A percentile compares a stretch with the other conserved stretches of the same genome.
phyloP scores from a whole-genome alignment of 495 filamentous ascomycete species.

The Aspergillus homomorphus region DNA sequence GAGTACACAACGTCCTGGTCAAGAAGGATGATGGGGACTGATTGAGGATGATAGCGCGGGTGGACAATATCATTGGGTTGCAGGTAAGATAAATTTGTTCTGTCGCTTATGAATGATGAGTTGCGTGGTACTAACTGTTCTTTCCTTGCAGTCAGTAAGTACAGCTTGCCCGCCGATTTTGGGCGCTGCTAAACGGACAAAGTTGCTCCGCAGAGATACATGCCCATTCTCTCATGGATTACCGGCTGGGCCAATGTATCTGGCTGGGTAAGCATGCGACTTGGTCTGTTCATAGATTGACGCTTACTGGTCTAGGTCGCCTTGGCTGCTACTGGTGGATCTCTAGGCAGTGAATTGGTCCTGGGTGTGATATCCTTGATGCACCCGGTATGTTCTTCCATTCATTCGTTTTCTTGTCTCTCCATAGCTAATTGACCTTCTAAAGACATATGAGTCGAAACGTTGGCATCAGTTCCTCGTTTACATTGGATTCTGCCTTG shows the following conservation, averaged over 20 bases:
- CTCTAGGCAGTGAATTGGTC: slow-evolving; percentile 57
- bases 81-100: slow-evolving; percentile 38
- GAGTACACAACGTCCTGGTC: slow-evolving; percentile 16
- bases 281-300: slow-evolving; percentile 16
- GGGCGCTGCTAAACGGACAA: slow-evolving; percentile 4
- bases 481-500: slow-evolving; percentile 63
- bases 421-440: slow-evolving; percentile 9
- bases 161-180: not conserved
- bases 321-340: slow-evolving; percentile 46
- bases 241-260: slow-evolving; percentile 75
- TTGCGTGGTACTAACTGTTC: slow-evolving; percentile 5
- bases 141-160: slow-evolving; percentile 30
- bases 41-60: slow-evolving; percentile 38
- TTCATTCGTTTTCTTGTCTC: not conserved
- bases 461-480: slow-evolving; percentile 74
- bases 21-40: slow-evolving; percentile 11
- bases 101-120: not conserved
- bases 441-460: slow-evolving; percentile 47
- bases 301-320: slow-evolving; percentile 62
- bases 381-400: slow-evolving; percentile 36
- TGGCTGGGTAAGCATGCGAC: slow-evolving; percentile 55
- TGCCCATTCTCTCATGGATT: slow-evolving; percentile 62
- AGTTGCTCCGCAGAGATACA: slow-evolving; percentile 55
- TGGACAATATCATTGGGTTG: slow-evolving; percentile 76
- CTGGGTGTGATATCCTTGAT: slow-evolving; percentile 57